Conservation (phyloP, 192 early-diverging fungal species). For the Allomyces macrogynus region DNA sequence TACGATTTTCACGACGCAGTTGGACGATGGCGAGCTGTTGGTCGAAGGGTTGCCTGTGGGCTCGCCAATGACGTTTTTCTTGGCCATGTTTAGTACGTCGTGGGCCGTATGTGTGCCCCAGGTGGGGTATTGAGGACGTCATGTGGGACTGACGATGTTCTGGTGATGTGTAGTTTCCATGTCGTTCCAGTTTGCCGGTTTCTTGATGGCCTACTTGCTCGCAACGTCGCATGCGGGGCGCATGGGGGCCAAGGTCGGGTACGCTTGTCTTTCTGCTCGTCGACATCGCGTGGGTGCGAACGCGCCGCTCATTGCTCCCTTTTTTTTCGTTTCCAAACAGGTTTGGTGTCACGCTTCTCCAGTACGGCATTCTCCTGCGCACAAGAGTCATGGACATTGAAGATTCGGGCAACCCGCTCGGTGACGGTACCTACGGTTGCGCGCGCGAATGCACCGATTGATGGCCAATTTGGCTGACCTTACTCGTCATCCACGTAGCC, state of each 20-base stretch:
- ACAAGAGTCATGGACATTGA: slow-evolving; percentile 16
- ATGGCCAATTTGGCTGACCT: too few species aligned
- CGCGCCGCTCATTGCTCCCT: slow-evolving; percentile 4
- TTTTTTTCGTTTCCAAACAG: slow-evolving; percentile 21
- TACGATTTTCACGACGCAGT: slow-evolving; percentile 43
- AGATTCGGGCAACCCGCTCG: slow-evolving; percentile 8
- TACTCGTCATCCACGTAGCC: too few species aligned
- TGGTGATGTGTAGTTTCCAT: slow-evolving; percentile 31
- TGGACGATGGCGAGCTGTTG: slow-evolving; percentile 62
- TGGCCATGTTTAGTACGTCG: slow-evolving; percentile 49
- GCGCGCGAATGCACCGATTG: too few species aligned
- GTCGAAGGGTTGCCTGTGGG: slow-evolving; percentile 87
- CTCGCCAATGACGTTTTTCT: slow-evolving; percentile 45
- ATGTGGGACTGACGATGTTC: neutral
- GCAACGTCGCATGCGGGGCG: slow-evolving; percentile 77
- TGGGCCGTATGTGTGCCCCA: neutral
- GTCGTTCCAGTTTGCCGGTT: slow-evolving; percentile 64
- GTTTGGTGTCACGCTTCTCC: slow-evolving; percentile 60
- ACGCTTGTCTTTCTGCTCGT: neutral
- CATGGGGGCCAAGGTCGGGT: slow-evolving; percentile 6
- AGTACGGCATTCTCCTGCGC: slow-evolving; percentile 52
- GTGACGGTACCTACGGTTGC: slow-evolving; percentile 14
- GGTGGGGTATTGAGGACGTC: neutral
- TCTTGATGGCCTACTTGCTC: slow-evolving; percentile 75
- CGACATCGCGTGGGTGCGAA: neutral